A percentile compares a stretch with the other conserved stretches of the same genome.
Conservation (phyloP, 1,284 basidiomycete genomes). For the Puccinia novopanici region DNA sequence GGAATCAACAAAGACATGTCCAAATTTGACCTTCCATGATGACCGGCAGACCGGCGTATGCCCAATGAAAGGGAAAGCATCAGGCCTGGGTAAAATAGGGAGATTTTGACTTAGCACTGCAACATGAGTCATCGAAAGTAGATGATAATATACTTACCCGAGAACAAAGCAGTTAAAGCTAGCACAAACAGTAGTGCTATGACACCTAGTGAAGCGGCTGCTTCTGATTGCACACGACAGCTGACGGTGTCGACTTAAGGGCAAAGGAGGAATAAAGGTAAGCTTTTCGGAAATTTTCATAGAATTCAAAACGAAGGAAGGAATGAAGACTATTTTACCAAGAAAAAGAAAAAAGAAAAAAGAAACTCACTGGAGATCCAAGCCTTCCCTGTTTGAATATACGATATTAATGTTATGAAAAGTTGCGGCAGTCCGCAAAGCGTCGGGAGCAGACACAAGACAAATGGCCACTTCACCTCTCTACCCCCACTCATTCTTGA, state of each 20-base stretch:
- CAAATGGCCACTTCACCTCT: conserved; percentile 1
- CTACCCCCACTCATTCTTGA: not conserved
- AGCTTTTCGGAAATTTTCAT: not conserved
- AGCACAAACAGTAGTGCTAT: conserved; percentile 5
- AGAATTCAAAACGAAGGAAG: too few relatives aligned
- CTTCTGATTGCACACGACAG: conserved; percentile 24
- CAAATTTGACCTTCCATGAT: conserved; percentile 25
- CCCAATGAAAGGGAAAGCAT: not conserved
- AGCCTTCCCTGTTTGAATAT: not conserved
- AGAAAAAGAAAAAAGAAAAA: not conserved
- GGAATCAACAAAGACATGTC: conserved; percentile 27
- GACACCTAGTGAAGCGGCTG: not conserved
- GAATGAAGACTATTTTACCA: too few relatives aligned
- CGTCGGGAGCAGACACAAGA: conserved; percentile 19
- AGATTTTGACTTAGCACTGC: not conserved
- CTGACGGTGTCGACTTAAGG: conserved; percentile 5
- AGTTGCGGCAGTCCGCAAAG: conserved; percentile 30
- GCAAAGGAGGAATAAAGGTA: not conserved
- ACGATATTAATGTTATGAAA: not conserved
- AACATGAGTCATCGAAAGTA: too few relatives aligned
- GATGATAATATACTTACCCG: too few relatives aligned
- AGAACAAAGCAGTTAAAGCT: conserved; percentile 22
- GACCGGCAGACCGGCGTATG: not conserved
- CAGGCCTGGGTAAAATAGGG: not conserved
- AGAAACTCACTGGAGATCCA: conserved; percentile 18